Evolutionary conservation across 148 eudicot genomes (phyloP).

Genomic region (Euryodendron excelsum): DNA sequence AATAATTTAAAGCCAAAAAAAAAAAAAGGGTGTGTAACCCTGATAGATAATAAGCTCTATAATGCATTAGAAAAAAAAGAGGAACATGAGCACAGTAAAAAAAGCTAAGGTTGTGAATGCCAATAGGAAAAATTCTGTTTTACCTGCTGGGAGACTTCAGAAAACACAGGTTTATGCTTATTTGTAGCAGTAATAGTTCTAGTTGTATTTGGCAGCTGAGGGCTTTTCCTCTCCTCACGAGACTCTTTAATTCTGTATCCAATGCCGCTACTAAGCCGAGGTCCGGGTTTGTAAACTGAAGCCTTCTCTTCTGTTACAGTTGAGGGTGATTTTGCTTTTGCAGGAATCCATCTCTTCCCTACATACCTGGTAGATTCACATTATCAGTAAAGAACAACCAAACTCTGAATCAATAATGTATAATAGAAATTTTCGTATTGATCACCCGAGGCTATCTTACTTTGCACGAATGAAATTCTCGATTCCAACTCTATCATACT

Average conservation of each 20-base stretch:
- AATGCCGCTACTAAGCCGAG: constrained; percentile 15
- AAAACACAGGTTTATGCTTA: constrained; percentile 14
- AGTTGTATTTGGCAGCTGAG: constrained; percentile 17
- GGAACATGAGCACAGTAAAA: too few species aligned
- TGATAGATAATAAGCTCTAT: too few species aligned
- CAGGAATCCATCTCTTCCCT: constrained; percentile 55
- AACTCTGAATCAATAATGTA: background rate
- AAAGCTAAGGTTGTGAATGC: too few species aligned
- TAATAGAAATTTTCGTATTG: constrained; percentile 10
- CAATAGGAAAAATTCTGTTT: background rate
- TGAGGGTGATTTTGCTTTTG: constrained; percentile 26
- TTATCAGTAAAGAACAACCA: background rate
- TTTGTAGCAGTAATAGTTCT: constrained; percentile 6
- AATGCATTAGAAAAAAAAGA: too few species aligned
- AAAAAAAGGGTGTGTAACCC: too few species aligned
- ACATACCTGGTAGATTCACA: constrained; percentile 41
- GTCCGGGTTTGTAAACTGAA: constrained; percentile 21
- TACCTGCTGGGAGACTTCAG: constrained; percentile 30
- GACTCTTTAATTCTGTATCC: constrained; percentile 25
- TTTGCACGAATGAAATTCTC: constrained; percentile 99
- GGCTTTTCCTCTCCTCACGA: constrained; percentile 22
- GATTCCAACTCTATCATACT: constrained; percentile 97
- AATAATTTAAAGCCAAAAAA: too few species aligned
- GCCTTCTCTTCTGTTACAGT: constrained; percentile 21
- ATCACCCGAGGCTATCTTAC: constrained; percentile 43